Base-by-base conservation (phyloP, 208 protist species). In the Trichomonas vaginalis region DNA sequence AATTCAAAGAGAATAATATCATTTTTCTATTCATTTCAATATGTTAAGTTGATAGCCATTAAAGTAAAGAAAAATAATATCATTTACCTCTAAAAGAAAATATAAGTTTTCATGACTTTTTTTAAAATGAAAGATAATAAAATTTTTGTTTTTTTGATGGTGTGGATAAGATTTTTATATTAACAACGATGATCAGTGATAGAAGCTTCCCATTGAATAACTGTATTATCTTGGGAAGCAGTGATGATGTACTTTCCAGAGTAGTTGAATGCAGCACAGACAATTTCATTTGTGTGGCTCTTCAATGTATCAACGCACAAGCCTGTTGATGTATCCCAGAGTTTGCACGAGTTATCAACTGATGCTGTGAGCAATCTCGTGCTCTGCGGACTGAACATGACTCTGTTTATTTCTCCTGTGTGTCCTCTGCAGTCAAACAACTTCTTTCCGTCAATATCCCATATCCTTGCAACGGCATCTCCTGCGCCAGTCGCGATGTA, bases 401-500 rank as follows among this genome's bases (percentile, higher is more conserved):
- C 92, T n/a, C 51, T 21, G 12, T 32, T 51, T 0, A 95, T 49
- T 80, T 80, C 92, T 0, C 42, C 92, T 35, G 49, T 95, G 27
- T 95, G 92, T 32, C 92, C 92, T 2, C 47, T 4, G 32, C 37
- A 95, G 0, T 23, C 27, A 27, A 80, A 79, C 8, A 47, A 32
- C 23, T 95, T 21, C 3, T 61, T 40, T 42, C 95, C 95, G 0
- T 95, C 95, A 10, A 95, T 56, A 88, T 97, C 97, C 97, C 97
- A 97, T 0, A 97, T 96, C 32, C 96, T 96, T 0, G 97, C 97
- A 35, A 96, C 97, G 88, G 95, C 96, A 95, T 97, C 97, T 23
- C 95, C 96, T 40, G 97, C 97, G 0, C 96, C 96, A 8, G 96
- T 96, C 42, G 95, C 96, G 39, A 97, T 96, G 17, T 32, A 48